These are phyloP conservation scores for Quercus mongolica DNA, from an alignment of 306 rosid species.

Conservation along the genomic window DNA sequence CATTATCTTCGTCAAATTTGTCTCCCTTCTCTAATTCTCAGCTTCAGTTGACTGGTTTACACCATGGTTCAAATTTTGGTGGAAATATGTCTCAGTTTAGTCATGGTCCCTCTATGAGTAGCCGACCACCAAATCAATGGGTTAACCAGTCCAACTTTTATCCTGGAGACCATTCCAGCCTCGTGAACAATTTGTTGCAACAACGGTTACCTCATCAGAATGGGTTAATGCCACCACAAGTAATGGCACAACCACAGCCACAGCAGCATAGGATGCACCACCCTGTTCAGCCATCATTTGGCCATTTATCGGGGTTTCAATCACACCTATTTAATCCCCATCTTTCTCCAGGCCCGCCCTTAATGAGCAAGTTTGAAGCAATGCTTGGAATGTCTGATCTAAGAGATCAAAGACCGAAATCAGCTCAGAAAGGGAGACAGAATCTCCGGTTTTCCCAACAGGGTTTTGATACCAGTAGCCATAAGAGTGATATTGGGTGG, in stretches of 20 bases:
- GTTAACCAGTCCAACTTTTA: constrained; percentile 39
- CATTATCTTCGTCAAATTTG: constrained; percentile 44
- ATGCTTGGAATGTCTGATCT: constrained; percentile 71
- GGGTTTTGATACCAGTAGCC: constrained; percentile 58
- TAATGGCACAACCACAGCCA: constrained; percentile 53
- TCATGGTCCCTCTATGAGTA: constrained; percentile 36
- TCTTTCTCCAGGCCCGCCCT: constrained; percentile 59
- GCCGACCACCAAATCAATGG: constrained; percentile 52
- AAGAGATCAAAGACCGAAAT: constrained; percentile 76
- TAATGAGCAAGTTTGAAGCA: constrained; percentile 67
- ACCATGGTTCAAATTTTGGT: constrained; percentile 49
- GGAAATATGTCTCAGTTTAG: constrained; percentile 50
- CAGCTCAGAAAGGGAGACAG: constrained; percentile 56
- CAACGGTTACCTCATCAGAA: constrained; percentile 57
- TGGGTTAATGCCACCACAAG: constrained; percentile 50
- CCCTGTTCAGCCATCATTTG: constrained; percentile 48
- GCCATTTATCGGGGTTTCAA: constrained; percentile 46
- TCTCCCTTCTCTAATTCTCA: constrained; percentile 48
- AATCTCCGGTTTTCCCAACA: constrained; percentile 52
- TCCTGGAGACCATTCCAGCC: constrained; percentile 54
- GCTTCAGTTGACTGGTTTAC: constrained; percentile 45
- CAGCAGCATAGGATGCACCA: constrained; percentile 55
- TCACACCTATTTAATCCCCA: constrained; percentile 47
- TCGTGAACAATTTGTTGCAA: constrained; percentile 44
- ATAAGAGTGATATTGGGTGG: constrained; percentile 65